phyloP scores from a whole-genome alignment of 2,329 filamentous ascomycete genomes.

The Alternaria arbusti region DNA sequence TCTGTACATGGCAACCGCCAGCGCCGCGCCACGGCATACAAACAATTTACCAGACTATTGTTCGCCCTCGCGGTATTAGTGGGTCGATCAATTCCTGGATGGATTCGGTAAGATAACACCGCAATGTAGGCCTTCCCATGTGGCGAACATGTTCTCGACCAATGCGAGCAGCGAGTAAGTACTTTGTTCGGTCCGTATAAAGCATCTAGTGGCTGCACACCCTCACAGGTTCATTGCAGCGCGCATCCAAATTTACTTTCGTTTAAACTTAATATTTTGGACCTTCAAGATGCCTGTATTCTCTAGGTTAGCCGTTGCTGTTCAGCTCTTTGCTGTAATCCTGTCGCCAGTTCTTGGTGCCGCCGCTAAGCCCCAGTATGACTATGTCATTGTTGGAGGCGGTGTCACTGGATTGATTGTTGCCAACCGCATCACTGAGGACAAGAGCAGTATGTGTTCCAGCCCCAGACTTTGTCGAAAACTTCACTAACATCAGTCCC shows the following conservation, averaged over 20 bases:
- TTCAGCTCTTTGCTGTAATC: slow-evolving; percentile 31
- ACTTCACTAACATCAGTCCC: background rate
- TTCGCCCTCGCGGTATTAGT: background rate
- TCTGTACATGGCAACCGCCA: background rate
- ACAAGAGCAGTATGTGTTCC: slow-evolving; percentile 26
- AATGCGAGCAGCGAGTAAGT: slow-evolving; percentile 12
- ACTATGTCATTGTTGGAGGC: slow-evolving; percentile 43
- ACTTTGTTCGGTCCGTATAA: slow-evolving; percentile 22
- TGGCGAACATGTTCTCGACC: slow-evolving; percentile 14
- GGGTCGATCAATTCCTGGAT: background rate
- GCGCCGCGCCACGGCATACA: slow-evolving; percentile 6
- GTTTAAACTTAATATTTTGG: slow-evolving; percentile 18
- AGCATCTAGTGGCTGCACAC: slow-evolving; percentile 15
- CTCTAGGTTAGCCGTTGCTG: slow-evolving; percentile 33
- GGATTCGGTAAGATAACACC: slow-evolving; percentile 10
- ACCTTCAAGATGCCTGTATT: slow-evolving; percentile 30
- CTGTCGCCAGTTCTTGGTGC: slow-evolving; percentile 25
- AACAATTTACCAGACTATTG: slow-evolving; percentile 4
- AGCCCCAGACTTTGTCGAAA: too few species aligned
- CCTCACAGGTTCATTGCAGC: slow-evolving; percentile 1
- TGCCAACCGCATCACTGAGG: slow-evolving; percentile 35
- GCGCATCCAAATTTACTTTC: slow-evolving; percentile 17
- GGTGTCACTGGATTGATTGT: slow-evolving; percentile 39
- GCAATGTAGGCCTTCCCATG: slow-evolving; percentile 19
- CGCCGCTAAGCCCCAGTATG: slow-evolving; percentile 23